Conservation (phyloP, 2,329 filamentous ascomycete genomes). For the Cryphonectria naterciae region DNA sequence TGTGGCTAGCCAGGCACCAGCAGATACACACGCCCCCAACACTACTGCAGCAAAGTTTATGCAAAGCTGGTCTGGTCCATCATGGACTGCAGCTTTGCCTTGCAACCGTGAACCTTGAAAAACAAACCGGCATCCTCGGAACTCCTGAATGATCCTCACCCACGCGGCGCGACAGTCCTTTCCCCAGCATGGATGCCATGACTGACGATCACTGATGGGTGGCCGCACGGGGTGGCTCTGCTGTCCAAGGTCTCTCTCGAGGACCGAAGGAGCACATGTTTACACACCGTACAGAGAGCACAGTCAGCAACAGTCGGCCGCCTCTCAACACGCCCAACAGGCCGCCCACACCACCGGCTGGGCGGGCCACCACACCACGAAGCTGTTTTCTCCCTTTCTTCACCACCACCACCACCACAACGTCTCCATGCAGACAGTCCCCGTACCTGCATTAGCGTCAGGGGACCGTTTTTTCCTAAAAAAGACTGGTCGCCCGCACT, state of each 20-base stretch:
- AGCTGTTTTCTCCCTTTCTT: neutral
- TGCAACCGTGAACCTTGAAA: neutral
- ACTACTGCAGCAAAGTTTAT: conserved; percentile 11
- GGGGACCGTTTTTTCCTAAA: conserved; percentile 30
- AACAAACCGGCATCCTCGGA: neutral
- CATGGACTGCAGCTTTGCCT: neutral
- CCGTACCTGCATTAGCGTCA: conserved; percentile 31
- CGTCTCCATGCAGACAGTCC: conserved; percentile 22
- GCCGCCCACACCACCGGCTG: neutral
- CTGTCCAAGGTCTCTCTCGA: neutral
- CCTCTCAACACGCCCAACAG: conserved; percentile 2
- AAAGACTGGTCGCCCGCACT: conserved; percentile 27
- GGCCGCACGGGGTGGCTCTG: neutral
- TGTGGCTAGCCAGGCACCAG: neutral
- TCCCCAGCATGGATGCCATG: neutral
- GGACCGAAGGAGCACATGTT: neutral
- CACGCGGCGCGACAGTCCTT: neutral
- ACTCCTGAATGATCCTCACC: conserved; percentile 2
- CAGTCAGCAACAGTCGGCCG: conserved; percentile 13
- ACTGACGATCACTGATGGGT: neutral
- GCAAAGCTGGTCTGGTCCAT: neutral
- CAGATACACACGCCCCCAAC: conserved; percentile 11
- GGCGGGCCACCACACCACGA: conserved; percentile 1
- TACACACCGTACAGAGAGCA: neutral
- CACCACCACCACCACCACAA: conserved; percentile 15